Conservation (phyloP, 116 monocot species). For the Iris pallida region DNA sequence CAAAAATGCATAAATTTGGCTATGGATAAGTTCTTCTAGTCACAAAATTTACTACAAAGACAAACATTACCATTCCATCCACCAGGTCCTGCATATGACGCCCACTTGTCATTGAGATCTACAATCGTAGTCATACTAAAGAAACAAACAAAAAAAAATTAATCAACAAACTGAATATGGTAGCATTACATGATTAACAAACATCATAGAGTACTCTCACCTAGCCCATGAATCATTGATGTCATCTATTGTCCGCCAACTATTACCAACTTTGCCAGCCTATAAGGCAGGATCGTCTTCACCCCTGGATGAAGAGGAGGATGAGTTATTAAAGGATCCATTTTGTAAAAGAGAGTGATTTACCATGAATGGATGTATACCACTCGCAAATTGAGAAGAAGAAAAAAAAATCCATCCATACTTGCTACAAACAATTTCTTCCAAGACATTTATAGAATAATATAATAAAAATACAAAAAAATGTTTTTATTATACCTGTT, state of each 20-base stretch:
- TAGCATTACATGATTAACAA: slow-evolving; percentile 1
- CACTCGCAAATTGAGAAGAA: slow-evolving; percentile 96
- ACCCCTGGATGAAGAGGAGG: slow-evolving; percentile 45
- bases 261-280: slow-evolving; percentile 93
- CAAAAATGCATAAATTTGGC: neutral
- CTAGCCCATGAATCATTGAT: slow-evolving; percentile 91
- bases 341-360: neutral
- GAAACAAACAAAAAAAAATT: neutral
- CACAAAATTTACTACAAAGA: neutral
- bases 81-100: slow-evolving; percentile 98
- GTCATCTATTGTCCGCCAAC: slow-evolving; percentile 99
- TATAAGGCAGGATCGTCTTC: slow-evolving; percentile 90
- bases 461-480: too few species aligned
- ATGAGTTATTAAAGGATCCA: neutral
- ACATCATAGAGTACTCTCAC: slow-evolving; percentile 27
- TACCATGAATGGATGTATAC: slow-evolving; percentile 31
- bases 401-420: too few species aligned
- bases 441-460: too few species aligned
- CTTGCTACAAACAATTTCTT: too few species aligned
- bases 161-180: slow-evolving; percentile 7
- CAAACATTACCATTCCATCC: slow-evolving; percentile 90
- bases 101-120: slow-evolving; percentile 95
- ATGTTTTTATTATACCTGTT: too few species aligned
- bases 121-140: slow-evolving; percentile 87
- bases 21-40: neutral